Base-by-base conservation (phyloP, 179 eudicot genomes). In the Patellifolia procumbens region DNA sequence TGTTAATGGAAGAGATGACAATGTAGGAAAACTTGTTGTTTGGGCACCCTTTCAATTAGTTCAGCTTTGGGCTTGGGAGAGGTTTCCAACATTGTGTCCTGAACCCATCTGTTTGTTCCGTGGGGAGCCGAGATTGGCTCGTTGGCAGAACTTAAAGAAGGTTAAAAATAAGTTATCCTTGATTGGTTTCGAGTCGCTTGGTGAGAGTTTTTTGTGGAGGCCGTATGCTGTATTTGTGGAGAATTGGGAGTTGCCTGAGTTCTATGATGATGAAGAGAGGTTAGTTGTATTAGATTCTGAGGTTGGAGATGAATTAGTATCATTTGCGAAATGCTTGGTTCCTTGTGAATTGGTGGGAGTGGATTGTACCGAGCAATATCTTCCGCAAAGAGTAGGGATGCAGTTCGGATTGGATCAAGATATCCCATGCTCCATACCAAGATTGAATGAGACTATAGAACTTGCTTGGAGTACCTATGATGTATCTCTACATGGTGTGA, bases 401-500 rank as follows among this genome's bases (percentile, higher is more conserved):
- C 88, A 83, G 49, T 85, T 89, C 59, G 88, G 90, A 5, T 9
- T 78, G 32, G 86, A 83, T 80, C 87, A 85, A 64, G 88, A 84
- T 62, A 49, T 85, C 72, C 89, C 83, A 11, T 56, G 55, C 61
- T 63, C 67, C 26, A n/a, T 56, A 10, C 37, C 65, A 32, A 24
- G 74, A 37, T 52, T 28, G 35, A 39, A 76, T 35, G 46, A 48
- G 26, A 55, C 6, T 6, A 0, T 61, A 1, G 46, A 72, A n/a
- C 32, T 28, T 34, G 81, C 81, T 39, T 74, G 81, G 82, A 31
- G 22, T 22, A 70, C 46, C 28, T 84, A 76, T 24, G 37, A 43
- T 32, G 63, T 64, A 46, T 46, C 68, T 11, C 53, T 74, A 31
- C 29, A 31, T 29, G 83, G 78, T 72, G 58, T 22, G 16, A 58